Evolutionary conservation across 1,284 basidiomycete species (phyloP), one percentile per base, ranked within the genome.

Genomic region (Mrakiaceae sp.): DNA sequence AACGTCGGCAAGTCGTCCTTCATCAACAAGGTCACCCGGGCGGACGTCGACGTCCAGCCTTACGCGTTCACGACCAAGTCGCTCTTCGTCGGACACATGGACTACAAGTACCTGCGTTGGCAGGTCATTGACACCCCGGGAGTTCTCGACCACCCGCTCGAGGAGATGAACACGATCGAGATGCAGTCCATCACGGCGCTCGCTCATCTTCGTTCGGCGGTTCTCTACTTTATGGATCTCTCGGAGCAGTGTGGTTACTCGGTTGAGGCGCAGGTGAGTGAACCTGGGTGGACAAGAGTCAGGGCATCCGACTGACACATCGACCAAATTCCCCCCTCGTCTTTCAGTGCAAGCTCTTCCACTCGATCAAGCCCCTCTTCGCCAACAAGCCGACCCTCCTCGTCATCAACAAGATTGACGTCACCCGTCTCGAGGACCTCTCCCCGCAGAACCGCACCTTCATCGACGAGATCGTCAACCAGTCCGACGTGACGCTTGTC

Each of bases 161-260:
- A 97, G 77, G 93, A 97, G 67, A 96, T 97, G 94, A 96, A 96
- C 81, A 96, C 93, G 67, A 97, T 97, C 71, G 94, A 97, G 79
- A 97, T 97, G 92, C 93, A 97, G 80, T 93, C 89, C 72, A 94
- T 97, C 76, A 97, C 92, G 51, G 94, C 93, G 7, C 81, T 97
- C 68, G 93, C 93, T 3, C 94, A 97, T 78, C 78, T 97, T 55
- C 90, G 94, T 77, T 85, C 86, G 69, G 93, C 90, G 71, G 82
- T 96, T 11, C 78, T 97, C 72, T 97, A 96, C 79, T 97, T 97
- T 74, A 95, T 97, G 90, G 94, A 97, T 77, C 81, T 95, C 27
- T 89, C 87, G 69, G 94, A 95, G 78, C 94, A 96, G 75, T 97
- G 93, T 77, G 93, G 94, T 8, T 96, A 94, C 79, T 86, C 87